Conservation (phyloP, 2,329 filamentous ascomycete species). For the Nemania sp. region DNA sequence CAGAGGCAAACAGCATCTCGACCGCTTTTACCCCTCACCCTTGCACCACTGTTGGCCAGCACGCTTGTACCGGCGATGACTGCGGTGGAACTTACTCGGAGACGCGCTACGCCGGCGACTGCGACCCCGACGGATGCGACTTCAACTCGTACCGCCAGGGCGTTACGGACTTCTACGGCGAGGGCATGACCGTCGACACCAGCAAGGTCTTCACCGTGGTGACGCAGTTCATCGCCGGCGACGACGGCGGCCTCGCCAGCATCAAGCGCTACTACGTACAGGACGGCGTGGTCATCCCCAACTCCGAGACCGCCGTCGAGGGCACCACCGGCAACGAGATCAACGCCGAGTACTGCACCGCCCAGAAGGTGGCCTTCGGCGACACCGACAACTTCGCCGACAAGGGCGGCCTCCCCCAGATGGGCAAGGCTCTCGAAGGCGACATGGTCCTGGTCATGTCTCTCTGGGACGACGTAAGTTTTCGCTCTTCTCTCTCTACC, state of each 20-base stretch:
- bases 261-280: constrained; percentile 63
- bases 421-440: constrained; percentile 54
- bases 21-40: constrained; percentile 63
- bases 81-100: constrained; percentile 53
- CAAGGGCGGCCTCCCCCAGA: constrained; percentile 56
- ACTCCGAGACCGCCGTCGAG: constrained; percentile 41
- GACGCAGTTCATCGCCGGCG: constrained; percentile 57
- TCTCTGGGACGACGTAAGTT: constrained; percentile 57
- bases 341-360: constrained; percentile 57
- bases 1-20: constrained; percentile 61
- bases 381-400: constrained; percentile 53
- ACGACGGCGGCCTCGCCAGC: constrained; percentile 51
- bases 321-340: constrained; percentile 44
- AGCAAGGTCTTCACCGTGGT: constrained; percentile 60
- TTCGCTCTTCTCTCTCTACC: background rate
- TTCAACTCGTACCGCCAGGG: constrained; percentile 67
- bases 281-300: constrained; percentile 52
- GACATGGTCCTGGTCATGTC: constrained; percentile 66
- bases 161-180: constrained; percentile 60
- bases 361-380: constrained; percentile 56
- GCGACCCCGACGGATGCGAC: constrained; percentile 67
- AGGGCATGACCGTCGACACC: constrained; percentile 58
- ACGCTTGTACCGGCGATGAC: constrained; percentile 48
- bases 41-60: constrained; percentile 52
- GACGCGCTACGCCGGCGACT: constrained; percentile 58